Evolutionary conservation across 345 rosid species (phyloP), one percentile per base, ranked within the genome.

Genomic region (Eucalyptus fibrosa): DNA sequence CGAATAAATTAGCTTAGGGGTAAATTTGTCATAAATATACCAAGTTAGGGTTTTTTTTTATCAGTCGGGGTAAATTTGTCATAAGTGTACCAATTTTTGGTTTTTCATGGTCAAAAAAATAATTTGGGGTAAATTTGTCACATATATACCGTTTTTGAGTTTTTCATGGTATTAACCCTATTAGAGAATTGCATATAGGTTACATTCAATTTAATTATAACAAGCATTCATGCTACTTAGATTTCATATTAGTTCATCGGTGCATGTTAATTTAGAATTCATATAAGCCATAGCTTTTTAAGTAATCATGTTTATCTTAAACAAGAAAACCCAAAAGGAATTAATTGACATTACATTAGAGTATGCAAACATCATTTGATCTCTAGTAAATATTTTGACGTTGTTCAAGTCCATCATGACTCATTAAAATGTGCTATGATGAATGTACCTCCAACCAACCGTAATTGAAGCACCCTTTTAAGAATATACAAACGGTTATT

Each of bases 11-110:
- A 15, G 53, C 17, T 50, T 50, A 45, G 3, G 7, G 7, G 7
- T 50, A 50, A 50, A 6, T 50, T 50, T 50, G 19, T 50, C 7
- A 50, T 50, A 50, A 15, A 50, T 50, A 7, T 50, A 50, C 17
- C 1, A 15, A 3, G 7, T 50, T 50, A 45, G 0, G 53, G 19
- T 50, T 50, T 50, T 50, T 5, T 50, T 15, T 50, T 17, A 3
- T 50, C 17, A 16, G 1, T 50, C 53, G 3, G 3, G 53, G 53
- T 50, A 50, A 50, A 50, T 50, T 50, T 50, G 3, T 50, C 7
- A 50, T 3, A 15, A 0, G 7, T 50, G 0, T 50, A 50, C 51
- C 17, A 14, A 0, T 50, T 50, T 50, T 5, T 0, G 17, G 7
- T 50, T 50, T 50, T 50, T 50, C 7, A 50, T 50, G 18, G 19